Conservation (phyloP, 1,139 yeast genomes). For the Taphrina flavorubra region DNA sequence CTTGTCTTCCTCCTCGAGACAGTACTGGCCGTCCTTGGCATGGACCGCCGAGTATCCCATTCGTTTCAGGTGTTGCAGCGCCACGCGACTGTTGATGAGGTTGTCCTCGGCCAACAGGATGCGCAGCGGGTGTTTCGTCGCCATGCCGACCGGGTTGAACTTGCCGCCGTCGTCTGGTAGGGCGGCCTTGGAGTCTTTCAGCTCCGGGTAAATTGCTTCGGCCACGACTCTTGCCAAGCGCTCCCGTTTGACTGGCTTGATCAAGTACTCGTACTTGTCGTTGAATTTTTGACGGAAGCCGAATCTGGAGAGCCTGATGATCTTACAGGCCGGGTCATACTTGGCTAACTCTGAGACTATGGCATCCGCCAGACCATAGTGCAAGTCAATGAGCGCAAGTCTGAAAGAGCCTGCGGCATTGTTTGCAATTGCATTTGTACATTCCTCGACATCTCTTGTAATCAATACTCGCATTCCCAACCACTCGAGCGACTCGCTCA, state of each 20-base stretch:
- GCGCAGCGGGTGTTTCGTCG: conserved; percentile 46
- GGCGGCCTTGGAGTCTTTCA: conserved; percentile 3
- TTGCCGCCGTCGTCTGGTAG: neutral
- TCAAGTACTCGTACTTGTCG: conserved; percentile 23
- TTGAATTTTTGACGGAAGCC: conserved; percentile 36
- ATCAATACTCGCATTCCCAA: conserved; percentile 27
- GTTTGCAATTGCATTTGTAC: conserved; percentile 2
- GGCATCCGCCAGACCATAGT: conserved; percentile 32
- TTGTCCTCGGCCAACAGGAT: conserved; percentile 51
- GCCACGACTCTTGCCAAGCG: conserved; percentile 29
- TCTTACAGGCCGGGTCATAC: conserved; percentile 23
- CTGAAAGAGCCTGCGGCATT: conserved; percentile 31
- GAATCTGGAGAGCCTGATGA: conserved; percentile 30
- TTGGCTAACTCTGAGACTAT: conserved; percentile 11
- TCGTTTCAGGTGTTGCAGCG: conserved; percentile 32
- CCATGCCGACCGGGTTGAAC: conserved; percentile 30
- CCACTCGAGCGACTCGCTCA: conserved; percentile 32
- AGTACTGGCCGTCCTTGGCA: conserved; percentile 69
- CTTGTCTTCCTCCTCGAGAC: conserved; percentile 72
- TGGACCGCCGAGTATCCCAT: conserved; percentile 33
- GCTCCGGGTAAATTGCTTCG: conserved; percentile 17
- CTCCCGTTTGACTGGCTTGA: conserved; percentile 38
- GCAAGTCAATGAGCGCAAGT: conserved; percentile 33
- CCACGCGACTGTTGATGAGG: conserved; percentile 33
- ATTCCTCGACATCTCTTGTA: conserved; percentile 7